Conservation (phyloP, 75 land plant species). For the Pinus tabuliformis region DNA sequence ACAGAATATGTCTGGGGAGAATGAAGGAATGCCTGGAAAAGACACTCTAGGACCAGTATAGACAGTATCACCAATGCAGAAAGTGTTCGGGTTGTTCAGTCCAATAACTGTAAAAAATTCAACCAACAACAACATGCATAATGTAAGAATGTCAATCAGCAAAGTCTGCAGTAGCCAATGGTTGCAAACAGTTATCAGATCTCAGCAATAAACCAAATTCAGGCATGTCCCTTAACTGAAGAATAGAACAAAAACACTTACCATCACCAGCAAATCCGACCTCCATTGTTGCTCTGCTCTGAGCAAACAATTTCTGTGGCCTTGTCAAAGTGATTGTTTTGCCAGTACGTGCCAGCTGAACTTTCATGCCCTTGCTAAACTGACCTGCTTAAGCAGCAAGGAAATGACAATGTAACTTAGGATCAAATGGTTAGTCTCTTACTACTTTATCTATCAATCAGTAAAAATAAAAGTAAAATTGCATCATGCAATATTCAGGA, state of each 20-base stretch:
- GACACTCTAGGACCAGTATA: constrained; percentile 29
- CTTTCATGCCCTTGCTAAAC: constrained; percentile 55
- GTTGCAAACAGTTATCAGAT: background rate
- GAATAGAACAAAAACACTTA: background rate
- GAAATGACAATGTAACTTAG: background rate
- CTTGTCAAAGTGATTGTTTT: constrained; percentile 42
- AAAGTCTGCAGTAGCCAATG: background rate
- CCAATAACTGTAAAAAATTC: constrained; percentile 36
- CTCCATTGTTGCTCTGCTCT: constrained; percentile 42
- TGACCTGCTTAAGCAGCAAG: constrained; percentile 26
- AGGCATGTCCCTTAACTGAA: background rate
- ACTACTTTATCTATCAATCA: background rate
- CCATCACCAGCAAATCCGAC: constrained; percentile 59
- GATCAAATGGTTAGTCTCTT: background rate
- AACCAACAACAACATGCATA: background rate
- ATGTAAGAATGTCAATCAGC: background rate
- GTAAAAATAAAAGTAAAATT: background rate
- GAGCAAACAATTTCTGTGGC: constrained; percentile 61
- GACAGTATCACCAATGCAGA: constrained; percentile 51
- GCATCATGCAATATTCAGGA: too few relatives aligned
- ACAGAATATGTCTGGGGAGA: constrained; percentile 48
- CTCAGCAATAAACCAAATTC: background rate
- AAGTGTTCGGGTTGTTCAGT: constrained; percentile 53
- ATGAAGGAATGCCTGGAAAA: constrained; percentile 58
- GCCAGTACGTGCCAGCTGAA: constrained; percentile 47